Percentiles rank a stretch among this genome's conserved stretches.
Evolutionary conservation across 257 asterid species (phyloP).

Genomic region (Thymus quinquecostatus): DNA sequence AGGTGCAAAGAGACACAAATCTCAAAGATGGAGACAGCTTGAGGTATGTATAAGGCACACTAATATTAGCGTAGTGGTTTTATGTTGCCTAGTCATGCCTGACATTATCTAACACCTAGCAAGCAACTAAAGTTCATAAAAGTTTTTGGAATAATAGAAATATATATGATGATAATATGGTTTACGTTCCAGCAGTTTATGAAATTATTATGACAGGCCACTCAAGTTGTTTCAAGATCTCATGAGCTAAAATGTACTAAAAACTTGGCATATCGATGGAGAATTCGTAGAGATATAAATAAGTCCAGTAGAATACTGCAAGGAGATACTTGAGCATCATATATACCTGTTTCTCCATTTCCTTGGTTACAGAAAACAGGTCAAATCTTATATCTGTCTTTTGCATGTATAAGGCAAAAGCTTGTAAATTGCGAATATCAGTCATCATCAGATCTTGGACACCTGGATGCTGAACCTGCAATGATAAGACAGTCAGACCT

Average conservation of each 20-base stretch:
- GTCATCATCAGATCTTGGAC: conserved; percentile 97
- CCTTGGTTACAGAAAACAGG: conserved; percentile 88
- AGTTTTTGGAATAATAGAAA: not conserved
- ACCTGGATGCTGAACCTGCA: conserved; percentile 95
- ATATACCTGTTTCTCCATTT: conserved; percentile 95
- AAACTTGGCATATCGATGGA: conserved; percentile 7
- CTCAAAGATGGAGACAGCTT: not conserved
- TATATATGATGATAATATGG: not conserved
- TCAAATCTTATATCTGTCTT: conserved; percentile 94
- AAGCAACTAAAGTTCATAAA: not conserved
- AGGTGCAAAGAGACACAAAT: not conserved
- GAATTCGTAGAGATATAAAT: conserved; percentile 12
- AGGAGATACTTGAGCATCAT: conserved; percentile 21
- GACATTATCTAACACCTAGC: not conserved
- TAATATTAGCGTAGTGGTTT: not conserved
- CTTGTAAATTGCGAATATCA: conserved; percentile 93
- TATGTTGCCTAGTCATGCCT: not conserved
- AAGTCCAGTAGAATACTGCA: conserved; percentile 14
- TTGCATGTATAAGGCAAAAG: conserved; percentile 91
- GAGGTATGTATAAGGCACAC: not conserved
- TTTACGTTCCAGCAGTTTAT: conserved; percentile 10
- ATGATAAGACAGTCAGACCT: conserved; percentile 29
- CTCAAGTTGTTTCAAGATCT: conserved; percentile 24
- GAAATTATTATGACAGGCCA: not conserved
- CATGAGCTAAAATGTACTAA: conserved; percentile 11